Conservation (phyloP, 2,329 filamentous ascomycete species). For the Colletotrichum somersetense region DNA sequence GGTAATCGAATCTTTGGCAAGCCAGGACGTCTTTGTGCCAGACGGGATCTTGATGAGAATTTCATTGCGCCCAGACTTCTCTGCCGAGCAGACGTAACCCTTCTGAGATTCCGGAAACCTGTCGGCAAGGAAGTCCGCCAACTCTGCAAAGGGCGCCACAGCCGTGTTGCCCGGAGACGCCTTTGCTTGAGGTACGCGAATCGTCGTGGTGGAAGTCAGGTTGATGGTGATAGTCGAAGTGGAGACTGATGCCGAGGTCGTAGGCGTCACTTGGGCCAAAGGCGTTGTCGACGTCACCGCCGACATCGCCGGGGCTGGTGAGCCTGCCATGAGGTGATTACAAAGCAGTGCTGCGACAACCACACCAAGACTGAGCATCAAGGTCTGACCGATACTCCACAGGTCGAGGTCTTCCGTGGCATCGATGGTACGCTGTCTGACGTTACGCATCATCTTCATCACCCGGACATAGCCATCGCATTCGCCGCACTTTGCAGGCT, state of each 20-base stretch:
- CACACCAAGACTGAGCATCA: constrained; percentile 11
- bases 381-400: constrained; percentile 17
- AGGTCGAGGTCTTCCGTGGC: constrained; percentile 21
- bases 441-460: constrained; percentile 21
- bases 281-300: constrained; percentile 15
- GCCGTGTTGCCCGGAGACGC: constrained; percentile 47
- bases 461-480: constrained; percentile 2
- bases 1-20: constrained; percentile 67
- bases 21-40: constrained; percentile 65
- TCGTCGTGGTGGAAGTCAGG: constrained; percentile 53
- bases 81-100: constrained; percentile 59
- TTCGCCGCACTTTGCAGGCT: constrained; percentile 10
- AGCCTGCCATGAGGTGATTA: constrained; percentile 24
- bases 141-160: constrained; percentile 54
- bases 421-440: background rate
- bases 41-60: constrained; percentile 67
- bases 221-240: constrained; percentile 53
- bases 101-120: constrained; percentile 49
- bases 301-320: constrained; percentile 5
- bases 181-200: constrained; percentile 47
- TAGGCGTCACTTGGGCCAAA: background rate
- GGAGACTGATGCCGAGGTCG: constrained; percentile 17
- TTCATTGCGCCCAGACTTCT: constrained; percentile 61
- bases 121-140: constrained; percentile 58
- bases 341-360: constrained; percentile 21